These are phyloP conservation scores for Lachnellula hyalina DNA, from an alignment of 2,329 filamentous ascomycete genomes.

Conservation along the genomic window DNA sequence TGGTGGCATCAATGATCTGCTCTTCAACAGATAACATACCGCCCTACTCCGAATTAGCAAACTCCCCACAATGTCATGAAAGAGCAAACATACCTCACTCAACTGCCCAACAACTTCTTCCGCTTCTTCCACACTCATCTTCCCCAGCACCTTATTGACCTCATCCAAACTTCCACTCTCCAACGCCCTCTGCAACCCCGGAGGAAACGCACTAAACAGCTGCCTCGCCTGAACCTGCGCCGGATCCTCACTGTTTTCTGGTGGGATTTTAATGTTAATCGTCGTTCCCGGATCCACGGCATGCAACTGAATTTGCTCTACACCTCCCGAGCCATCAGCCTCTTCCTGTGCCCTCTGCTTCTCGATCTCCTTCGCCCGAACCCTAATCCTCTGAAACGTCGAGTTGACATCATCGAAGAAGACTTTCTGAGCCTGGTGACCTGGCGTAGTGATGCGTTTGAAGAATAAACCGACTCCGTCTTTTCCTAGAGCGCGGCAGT, in stretches of 20 bases:
- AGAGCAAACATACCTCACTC: conserved; percentile 51
- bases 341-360: conserved; percentile 48
- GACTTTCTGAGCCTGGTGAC: conserved; percentile 83
- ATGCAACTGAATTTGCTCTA: conserved; percentile 96
- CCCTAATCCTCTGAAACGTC: conserved; percentile 78
- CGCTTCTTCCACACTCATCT: conserved; percentile 83
- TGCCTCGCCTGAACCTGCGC: conserved; percentile 59
- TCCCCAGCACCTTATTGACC: conserved; percentile 80
- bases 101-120: conserved; percentile 79
- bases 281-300: conserved; percentile 89
- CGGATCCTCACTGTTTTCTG: conserved; percentile 60
- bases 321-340: conserved; percentile 53
- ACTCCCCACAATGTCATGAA: neutral
- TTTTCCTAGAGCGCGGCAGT: conserved; percentile 82
- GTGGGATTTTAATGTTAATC: conserved; percentile 81
- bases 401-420: conserved; percentile 91
- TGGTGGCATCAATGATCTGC: conserved; percentile 92
- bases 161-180: conserved; percentile 85
- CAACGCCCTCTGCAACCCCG: conserved; percentile 74
- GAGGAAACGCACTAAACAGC: conserved; percentile 79
- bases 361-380: conserved; percentile 49
- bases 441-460: conserved; percentile 85
- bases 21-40: conserved; percentile 88
- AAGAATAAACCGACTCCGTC: conserved; percentile 93
- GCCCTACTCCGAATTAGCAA: conserved; percentile 42